Evolutionary conservation across 129 eudicot species (phyloP), one percentile per base, ranked within the genome.

Genomic region (Ambrosia artemisiifolia): DNA sequence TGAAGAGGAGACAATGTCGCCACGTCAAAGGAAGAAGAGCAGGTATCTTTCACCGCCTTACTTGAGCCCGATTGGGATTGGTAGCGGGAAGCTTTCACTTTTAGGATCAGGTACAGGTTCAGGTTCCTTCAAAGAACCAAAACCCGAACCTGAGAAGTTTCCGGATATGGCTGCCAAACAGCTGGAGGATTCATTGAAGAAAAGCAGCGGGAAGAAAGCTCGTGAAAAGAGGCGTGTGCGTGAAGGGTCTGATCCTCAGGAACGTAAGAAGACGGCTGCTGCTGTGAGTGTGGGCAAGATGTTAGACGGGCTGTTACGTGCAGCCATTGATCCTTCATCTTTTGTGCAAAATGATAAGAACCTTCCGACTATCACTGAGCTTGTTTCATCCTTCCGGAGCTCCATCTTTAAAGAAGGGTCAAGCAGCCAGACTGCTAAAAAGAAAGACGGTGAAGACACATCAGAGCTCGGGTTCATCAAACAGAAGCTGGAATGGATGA

Each of bases 11-110:
- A 53, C 71, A 10, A 42, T 54, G 67, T 48, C 81, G 11, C 77
- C 81, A 10, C 80, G 85, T 70, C 88, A 82, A 54, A 72, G 78
- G 75, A 87, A 86, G 79, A 84, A 76, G 71, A 86, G 96, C 83
- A 84, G 76, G 72, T 89, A 82, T 35, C 71, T 89, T 24, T 89
- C 88, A 1, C 80, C 88, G 33, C 96, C 96, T 30, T 89, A 81
- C 54, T 87, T 84, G 12, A 81, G 68, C 64, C 88, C 78, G 1
- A 19, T 56, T 1, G 62, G 73, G 60, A 62, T 62, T 28, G 46
- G 51, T 16, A 6, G 19, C 9, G 59, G 32, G n/a, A 79, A 66
- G 43, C 73, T 44, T 18, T 55, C 74, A 1, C 11, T 35, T 53
- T 36, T 70, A 30, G 69, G 77, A 59, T 60, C 57, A n/a, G 73